Evolutionary conservation across 1,284 basidiomycete species (phyloP).

Genomic region (Takashimella koratensis): DNA sequence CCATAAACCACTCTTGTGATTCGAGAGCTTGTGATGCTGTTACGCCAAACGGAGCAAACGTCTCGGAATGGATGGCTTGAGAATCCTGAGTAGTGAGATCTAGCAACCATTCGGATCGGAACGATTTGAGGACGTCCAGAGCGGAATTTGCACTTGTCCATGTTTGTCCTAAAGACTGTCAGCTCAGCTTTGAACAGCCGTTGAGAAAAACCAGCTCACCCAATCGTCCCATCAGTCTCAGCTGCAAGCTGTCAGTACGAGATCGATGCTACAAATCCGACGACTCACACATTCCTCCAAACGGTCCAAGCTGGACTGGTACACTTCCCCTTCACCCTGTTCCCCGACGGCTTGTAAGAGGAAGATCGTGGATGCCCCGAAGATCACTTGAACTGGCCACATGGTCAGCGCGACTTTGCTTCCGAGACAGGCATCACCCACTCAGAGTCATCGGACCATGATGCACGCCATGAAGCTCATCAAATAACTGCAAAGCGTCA

Average conservation of each 20-base stretch:
- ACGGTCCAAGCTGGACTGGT: neutral
- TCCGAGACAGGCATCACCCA: neutral
- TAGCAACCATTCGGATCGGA: conserved; percentile 4
- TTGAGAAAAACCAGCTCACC: neutral
- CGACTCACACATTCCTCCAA: conserved; percentile 2
- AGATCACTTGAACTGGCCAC: neutral
- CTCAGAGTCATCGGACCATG: conserved; percentile 4
- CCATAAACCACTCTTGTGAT: conserved; percentile 1
- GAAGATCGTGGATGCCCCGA: neutral
- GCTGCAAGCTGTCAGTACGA: neutral
- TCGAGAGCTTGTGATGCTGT: neutral
- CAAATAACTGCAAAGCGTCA: neutral
- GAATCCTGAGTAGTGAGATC: neutral
- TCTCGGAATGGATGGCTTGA: neutral
- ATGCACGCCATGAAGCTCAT: conserved; percentile 2
- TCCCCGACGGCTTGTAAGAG: neutral
- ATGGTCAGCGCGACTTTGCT: too few species aligned
- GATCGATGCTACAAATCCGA: neutral
- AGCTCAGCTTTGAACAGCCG: too few species aligned
- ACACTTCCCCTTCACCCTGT: neutral
- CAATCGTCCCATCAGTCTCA: neutral
- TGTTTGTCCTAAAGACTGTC: neutral
- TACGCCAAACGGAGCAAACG: neutral
- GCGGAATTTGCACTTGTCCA: conserved; percentile 1
- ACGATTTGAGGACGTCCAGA: neutral